phyloP scores from a whole-genome alignment of 2,329 filamentous ascomycete species.

The Pseudocercospora fijiensis region DNA sequence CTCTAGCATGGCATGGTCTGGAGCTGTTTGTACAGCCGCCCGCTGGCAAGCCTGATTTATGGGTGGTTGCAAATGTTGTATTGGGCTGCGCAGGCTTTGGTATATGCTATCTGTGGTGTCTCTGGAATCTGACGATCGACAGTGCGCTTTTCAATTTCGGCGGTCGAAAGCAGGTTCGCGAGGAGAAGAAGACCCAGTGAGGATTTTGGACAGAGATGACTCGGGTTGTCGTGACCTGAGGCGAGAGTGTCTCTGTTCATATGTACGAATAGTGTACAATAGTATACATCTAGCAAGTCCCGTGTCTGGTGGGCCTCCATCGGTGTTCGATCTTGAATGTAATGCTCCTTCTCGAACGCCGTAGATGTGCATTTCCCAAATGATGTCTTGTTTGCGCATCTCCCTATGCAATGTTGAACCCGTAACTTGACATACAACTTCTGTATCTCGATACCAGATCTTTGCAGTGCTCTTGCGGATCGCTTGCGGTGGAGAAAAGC shows the following conservation, averaged over 20 bases:
- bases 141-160: slow-evolving; percentile 48
- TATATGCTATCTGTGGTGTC: slow-evolving; percentile 88
- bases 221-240: not conserved
- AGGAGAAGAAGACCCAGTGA: slow-evolving; percentile 45
- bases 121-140: slow-evolving; percentile 65
- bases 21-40: slow-evolving; percentile 71
- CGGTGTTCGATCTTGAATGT: not conserved
- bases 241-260: slow-evolving; percentile 10
- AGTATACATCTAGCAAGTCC: slow-evolving; percentile 12
- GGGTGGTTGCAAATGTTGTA: slow-evolving; percentile 87
- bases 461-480: slow-evolving; percentile 81
- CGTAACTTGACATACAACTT: slow-evolving; percentile 88
- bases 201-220: not conserved
- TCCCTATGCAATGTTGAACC: slow-evolving; percentile 63
- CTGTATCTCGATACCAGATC: slow-evolving; percentile 81
- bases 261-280: slow-evolving; percentile 22
- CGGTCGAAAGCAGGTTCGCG: slow-evolving; percentile 23
- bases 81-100: slow-evolving; percentile 82
- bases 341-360: slow-evolving; percentile 11
- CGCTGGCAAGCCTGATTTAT: slow-evolving; percentile 79
- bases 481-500: slow-evolving; percentile 85
- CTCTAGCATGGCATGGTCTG: slow-evolving; percentile 77
- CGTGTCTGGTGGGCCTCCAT: not conserved
- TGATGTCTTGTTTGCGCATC: not conserved
- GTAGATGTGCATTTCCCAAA: not conserved